These are phyloP conservation scores for Vanderwaltozyma yarrowii DNA, from an alignment of 805 yeast genomes.

Conservation along the genomic window DNA sequence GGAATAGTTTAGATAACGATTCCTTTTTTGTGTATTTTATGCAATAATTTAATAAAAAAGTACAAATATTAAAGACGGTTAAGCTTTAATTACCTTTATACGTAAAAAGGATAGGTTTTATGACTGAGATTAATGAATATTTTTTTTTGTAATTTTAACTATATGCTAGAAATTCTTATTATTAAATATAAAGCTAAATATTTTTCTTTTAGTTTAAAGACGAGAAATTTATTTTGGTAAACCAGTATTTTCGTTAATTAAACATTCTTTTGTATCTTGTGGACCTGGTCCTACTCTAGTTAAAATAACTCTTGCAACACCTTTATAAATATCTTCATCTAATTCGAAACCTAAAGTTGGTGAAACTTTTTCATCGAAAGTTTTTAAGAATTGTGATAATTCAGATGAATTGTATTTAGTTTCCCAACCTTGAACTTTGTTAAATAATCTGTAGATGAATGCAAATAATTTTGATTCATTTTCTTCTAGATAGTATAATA, in stretches of 20 bases:
- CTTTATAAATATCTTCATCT: conserved; percentile 46
- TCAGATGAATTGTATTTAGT: conserved; percentile 28
- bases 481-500: conserved; percentile 71
- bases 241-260: conserved; percentile 50
- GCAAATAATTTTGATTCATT: conserved; percentile 70
- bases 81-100: no score
- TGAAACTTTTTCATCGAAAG: conserved; percentile 13
- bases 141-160: no score
- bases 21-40: background rate
- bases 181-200: no score
- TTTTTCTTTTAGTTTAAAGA: no score
- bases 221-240: conserved; percentile 42
- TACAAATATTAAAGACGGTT: no score
- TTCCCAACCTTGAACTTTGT: conserved; percentile 61
- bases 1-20: background rate
- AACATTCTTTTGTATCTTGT: conserved; percentile 41
- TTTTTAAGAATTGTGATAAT: conserved; percentile 17
- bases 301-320: conserved; percentile 74
- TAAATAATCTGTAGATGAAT: conserved; percentile 51
- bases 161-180: no score
- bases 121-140: no score
- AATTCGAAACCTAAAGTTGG: conserved; percentile 30
- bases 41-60: no score
- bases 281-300: conserved; percentile 90
- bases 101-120: no score